These are phyloP conservation scores for Podochytrium sp. DNA, from an alignment of 192 early-diverging fungal genomes.

Conservation along the genomic window DNA sequence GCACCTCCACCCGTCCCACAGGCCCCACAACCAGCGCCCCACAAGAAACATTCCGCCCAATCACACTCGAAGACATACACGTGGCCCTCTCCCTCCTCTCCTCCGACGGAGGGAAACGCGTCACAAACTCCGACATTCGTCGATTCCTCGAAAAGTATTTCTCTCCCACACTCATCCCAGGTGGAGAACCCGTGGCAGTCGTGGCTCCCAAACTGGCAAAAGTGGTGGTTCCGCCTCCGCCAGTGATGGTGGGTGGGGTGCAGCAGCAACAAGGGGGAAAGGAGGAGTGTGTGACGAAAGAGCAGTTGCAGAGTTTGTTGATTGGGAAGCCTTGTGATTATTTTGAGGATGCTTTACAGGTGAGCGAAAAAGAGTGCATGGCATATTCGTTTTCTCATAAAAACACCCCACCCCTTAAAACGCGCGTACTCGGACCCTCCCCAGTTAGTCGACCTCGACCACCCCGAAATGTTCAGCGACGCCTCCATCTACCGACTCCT, in stretches of 20 bases:
- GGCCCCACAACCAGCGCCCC: too few species aligned
- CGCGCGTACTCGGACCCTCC: too few species aligned
- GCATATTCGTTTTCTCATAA: not conserved
- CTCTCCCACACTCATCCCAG: too few species aligned
- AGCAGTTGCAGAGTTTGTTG: conserved; percentile 46
- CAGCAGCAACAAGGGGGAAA: too few species aligned
- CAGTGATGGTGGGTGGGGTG: too few species aligned
- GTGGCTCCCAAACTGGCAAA: conserved; percentile 13
- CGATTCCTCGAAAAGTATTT: conserved; percentile 5
- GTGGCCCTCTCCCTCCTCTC: conserved; percentile 10
- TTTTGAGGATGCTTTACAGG: conserved; percentile 51
- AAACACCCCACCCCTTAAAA: too few species aligned
- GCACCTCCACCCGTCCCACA: too few species aligned
- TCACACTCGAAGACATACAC: conserved; percentile 8
- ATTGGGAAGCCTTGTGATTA: conserved; percentile 32
- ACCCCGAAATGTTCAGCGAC: conserved; percentile 24
- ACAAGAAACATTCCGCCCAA: conserved; percentile 8
- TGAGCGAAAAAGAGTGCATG: conserved; percentile 3
- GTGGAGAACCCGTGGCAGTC: not conserved
- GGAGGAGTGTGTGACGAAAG: conserved; percentile 50
- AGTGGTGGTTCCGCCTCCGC: not conserved
- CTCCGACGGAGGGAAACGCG: conserved; percentile 6
- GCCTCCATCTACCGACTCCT: conserved; percentile 35
- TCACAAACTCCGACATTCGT: not conserved
- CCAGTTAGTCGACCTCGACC: too few species aligned